Percentiles rank a stretch among this genome's conserved stretches.
These are phyloP conservation scores for Apiotrichum veenhuisii DNA, from an alignment of 1,284 basidiomycete genomes.

Conservation along the genomic window DNA sequence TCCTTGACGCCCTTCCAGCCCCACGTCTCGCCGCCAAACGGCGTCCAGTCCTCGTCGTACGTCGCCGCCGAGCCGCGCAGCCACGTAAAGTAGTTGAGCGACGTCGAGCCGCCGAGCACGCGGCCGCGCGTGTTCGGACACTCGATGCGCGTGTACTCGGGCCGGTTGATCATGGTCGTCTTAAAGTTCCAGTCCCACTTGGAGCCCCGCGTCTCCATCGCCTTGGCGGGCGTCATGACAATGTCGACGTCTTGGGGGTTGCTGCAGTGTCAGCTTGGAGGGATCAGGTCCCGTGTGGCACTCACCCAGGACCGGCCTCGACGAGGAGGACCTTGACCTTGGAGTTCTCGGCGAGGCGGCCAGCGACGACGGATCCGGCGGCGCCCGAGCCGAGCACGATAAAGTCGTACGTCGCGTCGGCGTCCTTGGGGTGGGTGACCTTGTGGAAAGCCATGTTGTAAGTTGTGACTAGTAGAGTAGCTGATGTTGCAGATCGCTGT, in stretches of 20 bases:
- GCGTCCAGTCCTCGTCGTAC: constrained; percentile 54
- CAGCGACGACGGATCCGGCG: constrained; percentile 59
- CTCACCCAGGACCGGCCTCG: constrained; percentile 53
- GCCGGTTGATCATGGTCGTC: constrained; percentile 18
- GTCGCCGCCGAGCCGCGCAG: constrained; percentile 59
- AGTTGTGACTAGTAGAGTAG: no score
- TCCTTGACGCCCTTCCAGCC: constrained; percentile 12
- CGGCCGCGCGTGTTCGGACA: constrained; percentile 50
- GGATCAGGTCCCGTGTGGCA: neutral
- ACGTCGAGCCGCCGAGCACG: constrained; percentile 60
- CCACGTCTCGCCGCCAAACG: constrained; percentile 10
- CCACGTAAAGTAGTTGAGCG: constrained; percentile 61
- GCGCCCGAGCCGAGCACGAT: constrained; percentile 60
- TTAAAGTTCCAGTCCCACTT: constrained; percentile 17
- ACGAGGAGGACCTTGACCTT: constrained; percentile 56
- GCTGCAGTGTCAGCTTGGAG: constrained; percentile 39
- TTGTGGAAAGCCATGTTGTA: constrained; percentile 5
- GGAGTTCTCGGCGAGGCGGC: constrained; percentile 56
- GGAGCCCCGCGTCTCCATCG: constrained; percentile 47
- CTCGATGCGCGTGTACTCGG: constrained; percentile 14
- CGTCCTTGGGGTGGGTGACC: constrained; percentile 9
- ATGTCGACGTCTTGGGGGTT: constrained; percentile 55
- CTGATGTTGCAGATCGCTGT: neutral
- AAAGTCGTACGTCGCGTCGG: constrained; percentile 51
- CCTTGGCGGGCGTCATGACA: constrained; percentile 55